Conservation (phyloP, 2,329 filamentous ascomycete genomes). For the Colletotrichum melonis region DNA sequence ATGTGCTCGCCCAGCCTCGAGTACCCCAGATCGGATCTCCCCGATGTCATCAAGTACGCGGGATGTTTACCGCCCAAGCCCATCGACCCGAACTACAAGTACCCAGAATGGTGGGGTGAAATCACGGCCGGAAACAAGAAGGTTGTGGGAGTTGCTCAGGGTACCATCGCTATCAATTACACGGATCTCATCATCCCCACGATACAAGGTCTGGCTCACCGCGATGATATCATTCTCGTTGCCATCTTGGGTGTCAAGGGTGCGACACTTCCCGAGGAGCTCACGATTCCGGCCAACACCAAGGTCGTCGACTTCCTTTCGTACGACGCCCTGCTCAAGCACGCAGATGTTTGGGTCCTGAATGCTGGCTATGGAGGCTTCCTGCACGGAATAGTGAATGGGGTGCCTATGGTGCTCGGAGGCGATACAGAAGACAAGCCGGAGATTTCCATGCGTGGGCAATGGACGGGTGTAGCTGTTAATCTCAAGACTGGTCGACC, state of each 20-base stretch:
- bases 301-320: slow-evolving; percentile 59
- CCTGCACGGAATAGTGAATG: slow-evolving; percentile 55
- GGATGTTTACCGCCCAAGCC: slow-evolving; percentile 52
- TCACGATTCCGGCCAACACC: slow-evolving; percentile 53
- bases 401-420: slow-evolving; percentile 60
- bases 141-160: slow-evolving; percentile 59
- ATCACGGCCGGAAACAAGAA: slow-evolving; percentile 49
- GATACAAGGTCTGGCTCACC: slow-evolving; percentile 52
- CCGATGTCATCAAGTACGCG: slow-evolving; percentile 53
- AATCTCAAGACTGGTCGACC: slow-evolving; percentile 53
- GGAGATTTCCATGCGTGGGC: slow-evolving; percentile 53
- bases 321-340: slow-evolving; percentile 57
- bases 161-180: slow-evolving; percentile 54
- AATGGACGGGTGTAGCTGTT: slow-evolving; percentile 56
- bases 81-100: slow-evolving; percentile 43
- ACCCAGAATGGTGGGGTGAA: slow-evolving; percentile 59
- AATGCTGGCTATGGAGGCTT: slow-evolving; percentile 63
- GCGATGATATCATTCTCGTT: slow-evolving; percentile 51
- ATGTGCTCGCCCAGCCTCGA: slow-evolving; percentile 53
- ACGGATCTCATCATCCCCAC: slow-evolving; percentile 57
- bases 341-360: slow-evolving; percentile 57
- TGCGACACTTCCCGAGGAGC: slow-evolving; percentile 39
- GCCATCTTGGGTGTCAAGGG: slow-evolving; percentile 44
- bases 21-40: slow-evolving; percentile 50
- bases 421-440: slow-evolving; percentile 55